phyloP scores from a whole-genome alignment of 345 rosid species.

The Eucalyptus cloeziana region DNA sequence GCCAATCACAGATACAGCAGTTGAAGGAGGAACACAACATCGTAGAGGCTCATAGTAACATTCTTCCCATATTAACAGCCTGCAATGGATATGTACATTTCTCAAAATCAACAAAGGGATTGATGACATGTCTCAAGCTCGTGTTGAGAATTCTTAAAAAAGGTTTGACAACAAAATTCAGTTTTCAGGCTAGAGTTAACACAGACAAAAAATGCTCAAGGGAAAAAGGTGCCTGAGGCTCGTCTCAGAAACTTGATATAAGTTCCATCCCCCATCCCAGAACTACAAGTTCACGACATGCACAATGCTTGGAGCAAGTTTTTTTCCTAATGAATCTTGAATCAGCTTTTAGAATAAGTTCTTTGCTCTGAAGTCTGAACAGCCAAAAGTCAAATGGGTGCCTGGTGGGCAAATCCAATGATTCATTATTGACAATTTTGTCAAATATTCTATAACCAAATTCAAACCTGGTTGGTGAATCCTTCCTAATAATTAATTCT shows the following conservation, averaged over 20 bases:
- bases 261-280: not conserved
- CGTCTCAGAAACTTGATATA: not conserved
- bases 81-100: not conserved
- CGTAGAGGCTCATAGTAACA: constrained; percentile 34
- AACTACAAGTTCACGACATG: not conserved
- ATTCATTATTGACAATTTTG: not conserved
- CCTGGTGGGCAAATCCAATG: not conserved
- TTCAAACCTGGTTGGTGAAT: not conserved
- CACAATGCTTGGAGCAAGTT: not conserved
- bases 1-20: constrained; percentile 11
- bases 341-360: not conserved
- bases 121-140: not conserved
- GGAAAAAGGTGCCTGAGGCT: not conserved
- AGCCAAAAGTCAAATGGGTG: not conserved
- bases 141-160: not conserved
- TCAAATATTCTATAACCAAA: not conserved
- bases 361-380: not conserved
- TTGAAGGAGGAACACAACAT: constrained; percentile 6
- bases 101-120: not conserved
- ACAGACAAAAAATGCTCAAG: not conserved
- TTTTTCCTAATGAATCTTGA: not conserved
- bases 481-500: not conserved
- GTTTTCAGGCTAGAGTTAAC: not conserved
- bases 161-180: not conserved
- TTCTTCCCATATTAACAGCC: constrained; percentile 96